Conservation (phyloP, 768 basidiomycete genomes). For the Lactarius akahatsu region DNA sequence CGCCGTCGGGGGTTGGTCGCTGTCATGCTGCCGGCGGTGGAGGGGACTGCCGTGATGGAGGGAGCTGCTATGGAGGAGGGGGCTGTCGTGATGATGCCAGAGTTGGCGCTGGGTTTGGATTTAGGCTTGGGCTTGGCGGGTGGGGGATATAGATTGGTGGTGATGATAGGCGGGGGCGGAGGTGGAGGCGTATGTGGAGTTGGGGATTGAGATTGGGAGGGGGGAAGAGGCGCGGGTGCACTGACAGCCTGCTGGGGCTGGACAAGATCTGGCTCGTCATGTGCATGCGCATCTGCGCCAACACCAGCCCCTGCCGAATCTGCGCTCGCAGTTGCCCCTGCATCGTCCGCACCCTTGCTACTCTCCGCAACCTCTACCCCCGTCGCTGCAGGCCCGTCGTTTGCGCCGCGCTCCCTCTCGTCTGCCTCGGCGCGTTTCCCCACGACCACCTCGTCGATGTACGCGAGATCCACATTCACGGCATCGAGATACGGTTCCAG, state of each 20-base stretch:
- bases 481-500: constrained; percentile 14
- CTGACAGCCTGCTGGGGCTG: not conserved
- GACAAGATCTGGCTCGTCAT: constrained; percentile 18
- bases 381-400: not conserved
- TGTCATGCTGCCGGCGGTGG: too few relatives aligned
- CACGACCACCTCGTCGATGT: constrained; percentile 9
- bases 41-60: not conserved
- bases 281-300: not conserved
- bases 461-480: constrained; percentile 9
- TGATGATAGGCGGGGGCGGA: not conserved
- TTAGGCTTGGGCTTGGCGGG: not conserved
- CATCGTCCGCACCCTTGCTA: not conserved
- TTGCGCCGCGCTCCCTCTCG: too few relatives aligned
- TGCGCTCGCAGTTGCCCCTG: not conserved
- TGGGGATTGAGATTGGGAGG: not conserved
- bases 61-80: not conserved
- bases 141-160: not conserved
- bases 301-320: not conserved
- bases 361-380: not conserved
- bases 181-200: not conserved
- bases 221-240: not conserved
- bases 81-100: not conserved
- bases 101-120: not conserved
- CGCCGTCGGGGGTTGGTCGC: constrained; percentile 6
- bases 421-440: not conserved